Evolutionary conservation across 1,284 basidiomycete genomes (phyloP), one percentile per base, ranked within the genome.

Genomic region (Pyrrhoderma noxium): DNA sequence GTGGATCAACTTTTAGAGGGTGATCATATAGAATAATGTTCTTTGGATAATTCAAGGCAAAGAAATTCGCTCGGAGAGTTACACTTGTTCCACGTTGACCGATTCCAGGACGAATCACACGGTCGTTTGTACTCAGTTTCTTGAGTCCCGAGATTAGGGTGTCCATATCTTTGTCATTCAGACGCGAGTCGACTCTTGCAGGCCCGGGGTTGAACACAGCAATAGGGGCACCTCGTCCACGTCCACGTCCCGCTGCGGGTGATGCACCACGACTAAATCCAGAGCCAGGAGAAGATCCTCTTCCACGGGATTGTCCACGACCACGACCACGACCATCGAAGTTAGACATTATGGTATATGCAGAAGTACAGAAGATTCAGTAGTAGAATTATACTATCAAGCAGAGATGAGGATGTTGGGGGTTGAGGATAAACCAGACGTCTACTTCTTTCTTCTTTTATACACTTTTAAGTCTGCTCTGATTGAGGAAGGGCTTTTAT

Each of bases 51-150:
- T 64, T 72, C 22, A 85, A 61, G 0, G 80, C 58, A 61, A 85
- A 86, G 64, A 86, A 85, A 60, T 89, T 89, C 37, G 83, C 70
- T 1, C 86, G 74, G 5, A 88, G 63, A 0, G 66, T 72, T 44
- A 80, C 73, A 0, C 69, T 53, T 2, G 54, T 70, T 2, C 86
- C 86, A 1, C 66, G 60, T 0, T 74, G 82, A 7, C 85, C 85
- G 56, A 72, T 88, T 0, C 80, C 80, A 0, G 84, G 84, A 7
- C 86, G 77, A 2, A 78, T 43, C 34, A 47, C 54, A 16, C 47
- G 66, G 36, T 51, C 45, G 13, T 62, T 54, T 1, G 65, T 59
- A 9, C 65, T 55, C 7, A 66, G 35, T 0, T 60, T 59, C 37
- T 70, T 72, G 62, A 85, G 76, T 0, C 37, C 18, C 13, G 50